These are phyloP conservation scores for Phylloboletellus chloephorus DNA, from an alignment of 1,284 basidiomycete genomes.

Conservation along the genomic window DNA sequence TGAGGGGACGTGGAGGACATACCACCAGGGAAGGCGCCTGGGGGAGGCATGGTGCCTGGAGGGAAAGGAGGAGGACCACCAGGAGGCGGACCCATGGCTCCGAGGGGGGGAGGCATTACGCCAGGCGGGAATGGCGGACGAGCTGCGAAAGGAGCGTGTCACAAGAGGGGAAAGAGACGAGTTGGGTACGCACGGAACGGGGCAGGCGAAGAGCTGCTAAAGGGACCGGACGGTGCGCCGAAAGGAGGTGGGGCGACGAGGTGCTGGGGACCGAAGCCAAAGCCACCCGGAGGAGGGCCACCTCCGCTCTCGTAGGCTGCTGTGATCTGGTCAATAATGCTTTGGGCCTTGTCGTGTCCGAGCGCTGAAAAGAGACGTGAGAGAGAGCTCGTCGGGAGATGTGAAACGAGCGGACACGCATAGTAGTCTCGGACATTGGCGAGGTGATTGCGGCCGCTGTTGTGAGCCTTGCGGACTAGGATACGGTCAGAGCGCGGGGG, in stretches of 20 bases:
- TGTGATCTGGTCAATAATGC: constrained; percentile 93
- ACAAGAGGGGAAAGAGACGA: neutral
- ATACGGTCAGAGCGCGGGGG: constrained; percentile 11
- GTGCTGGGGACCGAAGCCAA: constrained; percentile 74
- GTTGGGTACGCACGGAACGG: constrained; percentile 12
- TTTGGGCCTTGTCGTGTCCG: constrained; percentile 94
- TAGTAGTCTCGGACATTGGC: constrained; percentile 97
- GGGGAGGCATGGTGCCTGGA: constrained; percentile 35
- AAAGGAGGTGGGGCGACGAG: constrained; percentile 38
- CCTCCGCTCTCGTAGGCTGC: constrained; percentile 82
- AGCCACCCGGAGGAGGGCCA: constrained; percentile 80
- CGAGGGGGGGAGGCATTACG: constrained; percentile 42
- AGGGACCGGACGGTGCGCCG: constrained; percentile 44
- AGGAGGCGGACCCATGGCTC: constrained; percentile 54
- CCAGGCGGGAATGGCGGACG: constrained; percentile 71
- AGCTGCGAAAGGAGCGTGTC: constrained; percentile 29
- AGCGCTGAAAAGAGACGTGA: constrained; percentile 52
- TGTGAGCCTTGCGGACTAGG: constrained; percentile 94
- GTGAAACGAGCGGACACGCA: constrained; percentile 57
- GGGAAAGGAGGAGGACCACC: constrained; percentile 39
- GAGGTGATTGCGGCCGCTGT: constrained; percentile 93
- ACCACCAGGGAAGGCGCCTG: constrained; percentile 40
- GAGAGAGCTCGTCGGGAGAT: constrained; percentile 3
- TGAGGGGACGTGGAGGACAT: constrained; percentile 17
- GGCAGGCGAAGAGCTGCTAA: constrained; percentile 39